These are phyloP conservation scores for Raddia guianensis DNA, from an alignment of 176 grass and related monocot species.

Conservation along the genomic window DNA sequence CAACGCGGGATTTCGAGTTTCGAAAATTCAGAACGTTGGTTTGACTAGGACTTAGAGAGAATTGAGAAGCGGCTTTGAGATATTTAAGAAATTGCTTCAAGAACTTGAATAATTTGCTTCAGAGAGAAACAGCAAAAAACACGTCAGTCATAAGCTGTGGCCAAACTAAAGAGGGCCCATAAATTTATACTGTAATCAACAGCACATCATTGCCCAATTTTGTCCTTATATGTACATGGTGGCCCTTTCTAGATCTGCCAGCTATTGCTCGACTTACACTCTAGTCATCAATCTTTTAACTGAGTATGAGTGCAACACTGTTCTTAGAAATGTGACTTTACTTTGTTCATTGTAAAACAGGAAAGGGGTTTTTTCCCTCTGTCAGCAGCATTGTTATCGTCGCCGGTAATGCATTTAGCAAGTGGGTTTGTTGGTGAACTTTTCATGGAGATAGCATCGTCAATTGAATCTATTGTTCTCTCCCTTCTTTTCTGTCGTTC, in stretches of 20 bases:
- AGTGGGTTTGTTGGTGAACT: constrained; percentile 56
- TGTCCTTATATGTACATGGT: neutral
- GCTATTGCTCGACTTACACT: neutral
- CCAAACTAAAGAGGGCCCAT: neutral
- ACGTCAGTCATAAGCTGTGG: too few species aligned
- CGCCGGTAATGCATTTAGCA: constrained; percentile 55
- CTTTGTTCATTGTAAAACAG: constrained; percentile 55
- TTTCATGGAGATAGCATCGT: constrained; percentile 78
- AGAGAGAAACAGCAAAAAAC: too few species aligned
- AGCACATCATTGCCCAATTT: neutral
- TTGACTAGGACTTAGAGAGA: too few species aligned
- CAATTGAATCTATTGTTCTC: constrained; percentile 78
- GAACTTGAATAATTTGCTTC: too few species aligned
- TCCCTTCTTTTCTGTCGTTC: constrained; percentile 88
- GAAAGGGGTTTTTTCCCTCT: constrained; percentile 86
- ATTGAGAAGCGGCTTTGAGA: too few species aligned
- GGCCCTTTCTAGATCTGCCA: neutral
- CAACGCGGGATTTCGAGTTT: too few species aligned
- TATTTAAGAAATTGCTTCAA: too few species aligned
- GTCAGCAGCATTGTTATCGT: constrained; percentile 83
- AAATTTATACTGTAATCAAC: neutral
- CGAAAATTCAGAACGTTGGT: too few species aligned
- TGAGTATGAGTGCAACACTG: neutral
- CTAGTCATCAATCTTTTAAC: constrained; percentile 17
- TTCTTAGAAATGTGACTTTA: constrained; percentile 34